These are phyloP conservation scores for Penicillium arizonense DNA, from an alignment of 495 filamentous ascomycete species.

Conservation along the genomic window DNA sequence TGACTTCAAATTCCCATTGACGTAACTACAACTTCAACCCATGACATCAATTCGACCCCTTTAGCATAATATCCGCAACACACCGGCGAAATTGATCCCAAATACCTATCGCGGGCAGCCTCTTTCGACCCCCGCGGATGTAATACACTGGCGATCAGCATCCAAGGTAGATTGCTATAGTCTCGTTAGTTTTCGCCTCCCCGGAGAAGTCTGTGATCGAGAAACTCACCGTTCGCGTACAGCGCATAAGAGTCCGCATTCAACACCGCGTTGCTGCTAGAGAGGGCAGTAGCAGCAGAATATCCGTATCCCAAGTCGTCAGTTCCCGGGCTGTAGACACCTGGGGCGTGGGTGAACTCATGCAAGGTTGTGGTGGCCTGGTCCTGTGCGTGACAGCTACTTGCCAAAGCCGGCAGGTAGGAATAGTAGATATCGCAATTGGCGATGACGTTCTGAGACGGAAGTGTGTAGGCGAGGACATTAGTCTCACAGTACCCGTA, in stretches of 20 bases:
- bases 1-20: too few species aligned
- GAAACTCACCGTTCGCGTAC: constrained; percentile 54
- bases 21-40: too few species aligned
- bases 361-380: constrained; percentile 60
- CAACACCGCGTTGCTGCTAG: constrained; percentile 42
- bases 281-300: constrained; percentile 41
- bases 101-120: too few species aligned
- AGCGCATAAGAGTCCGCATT: constrained; percentile 65
- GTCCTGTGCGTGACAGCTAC: constrained; percentile 56
- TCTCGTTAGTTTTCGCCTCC: constrained; percentile 5
- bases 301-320: constrained; percentile 61
- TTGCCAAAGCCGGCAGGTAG: constrained; percentile 40
- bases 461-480: constrained; percentile 58
- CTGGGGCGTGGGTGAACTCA: constrained; percentile 61
- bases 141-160: constrained; percentile 9
- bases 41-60: too few species aligned
- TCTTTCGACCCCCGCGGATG: not conserved
- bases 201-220: not conserved
- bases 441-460: constrained; percentile 48
- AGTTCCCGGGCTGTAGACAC: constrained; percentile 53
- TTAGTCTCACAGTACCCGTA: constrained; percentile 48
- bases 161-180: constrained; percentile 23
- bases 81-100: too few species aligned
- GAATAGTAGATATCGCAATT: constrained; percentile 58
- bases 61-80: too few species aligned